A percentile compares a stretch with the other conserved stretches of the same genome.
phyloP scores from a whole-genome alignment of 345 rosid species.

The Lumnitzera littorea region DNA sequence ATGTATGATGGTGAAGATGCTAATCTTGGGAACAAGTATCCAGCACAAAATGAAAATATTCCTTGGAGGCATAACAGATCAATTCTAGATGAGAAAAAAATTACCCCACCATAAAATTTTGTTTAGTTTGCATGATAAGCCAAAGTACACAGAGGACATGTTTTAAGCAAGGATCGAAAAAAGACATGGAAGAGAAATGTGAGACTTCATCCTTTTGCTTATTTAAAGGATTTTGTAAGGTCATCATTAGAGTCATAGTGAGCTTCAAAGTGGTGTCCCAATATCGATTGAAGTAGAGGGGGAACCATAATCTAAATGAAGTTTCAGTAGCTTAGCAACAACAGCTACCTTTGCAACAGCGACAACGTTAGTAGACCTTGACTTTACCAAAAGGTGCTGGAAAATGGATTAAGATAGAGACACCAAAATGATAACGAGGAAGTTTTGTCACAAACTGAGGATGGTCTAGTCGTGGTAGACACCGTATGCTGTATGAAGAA shows the following conservation, averaged over 20 bases:
- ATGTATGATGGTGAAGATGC: constrained; percentile 14
- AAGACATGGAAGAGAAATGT: constrained; percentile 16
- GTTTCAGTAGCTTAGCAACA: constrained; percentile 22
- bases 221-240: constrained; percentile 43
- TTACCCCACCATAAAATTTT: constrained; percentile 16
- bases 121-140: constrained; percentile 10
- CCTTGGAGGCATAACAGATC: constrained; percentile 14
- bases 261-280: constrained; percentile 25
- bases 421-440: too few relatives aligned
- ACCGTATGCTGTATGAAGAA: too few relatives aligned
- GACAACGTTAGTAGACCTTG: constrained; percentile 43
- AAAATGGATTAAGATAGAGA: constrained; percentile 32
- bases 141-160: constrained; percentile 21
- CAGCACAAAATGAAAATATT: constrained; percentile 21
- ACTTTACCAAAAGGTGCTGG: constrained; percentile 47
- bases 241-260: constrained; percentile 28
- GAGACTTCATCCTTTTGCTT: constrained; percentile 19
- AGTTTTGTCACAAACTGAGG: too few relatives aligned
- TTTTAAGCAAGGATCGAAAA: constrained; percentile 11
- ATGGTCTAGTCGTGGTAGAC: too few relatives aligned
- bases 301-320: constrained; percentile 19
- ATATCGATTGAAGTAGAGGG: constrained; percentile 20
- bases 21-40: constrained; percentile 35
- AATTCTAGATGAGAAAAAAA: constrained; percentile 10
- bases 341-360: constrained; percentile 31